Conservation (phyloP, 192 early-diverging fungal genomes). For the Podila clonocystis region DNA sequence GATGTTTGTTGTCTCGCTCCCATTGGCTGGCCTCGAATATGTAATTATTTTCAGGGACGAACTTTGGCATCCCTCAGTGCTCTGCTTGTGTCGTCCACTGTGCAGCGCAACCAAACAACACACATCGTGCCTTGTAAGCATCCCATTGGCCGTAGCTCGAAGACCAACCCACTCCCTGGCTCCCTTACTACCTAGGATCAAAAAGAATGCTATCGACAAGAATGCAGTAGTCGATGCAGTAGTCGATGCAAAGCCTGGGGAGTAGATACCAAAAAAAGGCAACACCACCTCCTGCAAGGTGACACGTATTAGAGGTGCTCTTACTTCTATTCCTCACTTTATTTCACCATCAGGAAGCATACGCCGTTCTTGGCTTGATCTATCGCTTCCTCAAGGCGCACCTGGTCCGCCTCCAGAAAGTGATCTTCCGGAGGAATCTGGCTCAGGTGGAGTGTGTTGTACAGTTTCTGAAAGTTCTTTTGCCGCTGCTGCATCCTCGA, state of each 20-base stretch:
- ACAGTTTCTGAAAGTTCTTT: constrained; percentile 26
- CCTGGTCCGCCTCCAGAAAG: constrained; percentile 36
- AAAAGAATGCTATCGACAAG: no score
- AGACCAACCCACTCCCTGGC: no score
- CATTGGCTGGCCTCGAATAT: not conserved
- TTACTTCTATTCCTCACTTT: not conserved
- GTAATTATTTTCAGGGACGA: not conserved
- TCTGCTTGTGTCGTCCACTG: no score
- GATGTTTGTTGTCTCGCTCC: not conserved
- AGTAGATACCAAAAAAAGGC: no score
- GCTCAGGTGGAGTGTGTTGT: constrained; percentile 35
- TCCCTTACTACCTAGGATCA: no score
- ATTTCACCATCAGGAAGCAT: constrained; percentile 50
- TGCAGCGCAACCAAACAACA: no score
- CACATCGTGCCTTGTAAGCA: no score
- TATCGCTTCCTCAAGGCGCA: constrained; percentile 19
- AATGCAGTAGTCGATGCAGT: no score
- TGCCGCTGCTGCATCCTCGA: constrained; percentile 24
- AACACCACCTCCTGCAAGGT: not conserved
- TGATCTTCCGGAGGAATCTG: constrained; percentile 25
- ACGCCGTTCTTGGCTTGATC: constrained; percentile 42
- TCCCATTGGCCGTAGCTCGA: no score
- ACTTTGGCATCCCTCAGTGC: not conserved
- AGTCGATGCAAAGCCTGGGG: no score
- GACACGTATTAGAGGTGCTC: not conserved